Conservation (phyloP, 2,329 filamentous ascomycete species). For the Penicillium hordei region DNA sequence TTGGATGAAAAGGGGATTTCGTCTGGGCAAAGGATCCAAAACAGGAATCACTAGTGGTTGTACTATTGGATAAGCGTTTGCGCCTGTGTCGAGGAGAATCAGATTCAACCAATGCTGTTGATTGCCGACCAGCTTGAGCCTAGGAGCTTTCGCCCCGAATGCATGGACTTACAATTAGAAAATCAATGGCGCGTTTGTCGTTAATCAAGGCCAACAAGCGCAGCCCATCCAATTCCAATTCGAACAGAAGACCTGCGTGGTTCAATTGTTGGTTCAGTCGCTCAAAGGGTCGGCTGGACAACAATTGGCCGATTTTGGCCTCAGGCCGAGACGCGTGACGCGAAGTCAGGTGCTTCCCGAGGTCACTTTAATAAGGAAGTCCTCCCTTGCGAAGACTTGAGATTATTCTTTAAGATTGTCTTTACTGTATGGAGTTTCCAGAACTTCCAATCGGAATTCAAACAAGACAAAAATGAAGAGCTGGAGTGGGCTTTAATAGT, state of each 20-base stretch:
- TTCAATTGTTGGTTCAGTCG: neutral
- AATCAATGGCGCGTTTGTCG: neutral
- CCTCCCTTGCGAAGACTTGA: neutral
- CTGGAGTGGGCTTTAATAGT: neutral
- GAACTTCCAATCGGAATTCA: neutral
- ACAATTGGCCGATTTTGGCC: constrained; percentile 25
- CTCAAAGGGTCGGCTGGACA: constrained; percentile 15
- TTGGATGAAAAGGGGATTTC: neutral
- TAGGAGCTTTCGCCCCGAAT: neutral
- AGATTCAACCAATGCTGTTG: constrained; percentile 3
- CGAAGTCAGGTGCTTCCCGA: constrained; percentile 31
- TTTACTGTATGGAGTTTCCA: neutral
- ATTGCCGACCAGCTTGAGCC: constrained; percentile 2
- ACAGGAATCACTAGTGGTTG: neutral
- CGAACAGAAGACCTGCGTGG: neutral
- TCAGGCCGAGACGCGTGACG: constrained; percentile 34
- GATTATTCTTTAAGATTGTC: neutral
- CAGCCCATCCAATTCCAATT: neutral
- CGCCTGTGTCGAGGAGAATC: constrained; percentile 4
- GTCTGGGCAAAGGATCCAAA: neutral
- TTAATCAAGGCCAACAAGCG: neutral
- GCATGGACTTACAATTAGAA: neutral
- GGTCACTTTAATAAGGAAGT: neutral
- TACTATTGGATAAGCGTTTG: neutral
- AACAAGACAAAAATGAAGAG: neutral